Percentiles rank a stretch among this genome's conserved stretches.
Conservation (phyloP, 805 yeast species). For the Myxozyma neotropica region DNA sequence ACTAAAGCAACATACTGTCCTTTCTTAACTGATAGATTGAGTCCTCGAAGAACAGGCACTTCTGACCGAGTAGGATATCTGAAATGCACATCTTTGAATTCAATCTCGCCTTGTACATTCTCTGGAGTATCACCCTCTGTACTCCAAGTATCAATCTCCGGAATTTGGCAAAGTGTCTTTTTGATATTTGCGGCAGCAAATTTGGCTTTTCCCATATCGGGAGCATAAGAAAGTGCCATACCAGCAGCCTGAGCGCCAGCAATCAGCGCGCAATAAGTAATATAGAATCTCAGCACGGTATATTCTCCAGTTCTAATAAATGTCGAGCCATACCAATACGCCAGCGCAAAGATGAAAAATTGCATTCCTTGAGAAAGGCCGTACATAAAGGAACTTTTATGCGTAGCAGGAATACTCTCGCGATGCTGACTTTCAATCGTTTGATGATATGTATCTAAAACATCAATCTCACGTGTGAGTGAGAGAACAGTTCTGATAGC, state of each 20-base stretch:
- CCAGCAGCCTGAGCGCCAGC: slow-evolving; percentile 51
- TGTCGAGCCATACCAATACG: slow-evolving; percentile 49
- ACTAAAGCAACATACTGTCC: slow-evolving; percentile 66
- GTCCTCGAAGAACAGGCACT: slow-evolving; percentile 52
- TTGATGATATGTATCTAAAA: slow-evolving; percentile 39
- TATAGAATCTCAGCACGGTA: slow-evolving; percentile 43
- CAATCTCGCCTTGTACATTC: slow-evolving; percentile 52
- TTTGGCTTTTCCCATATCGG: slow-evolving; percentile 50
- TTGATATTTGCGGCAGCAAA: slow-evolving; percentile 43
- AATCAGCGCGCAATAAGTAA: slow-evolving; percentile 45
- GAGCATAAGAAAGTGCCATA: slow-evolving; percentile 46
- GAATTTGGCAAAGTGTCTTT: slow-evolving; percentile 41
- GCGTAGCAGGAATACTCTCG: slow-evolving; percentile 8
- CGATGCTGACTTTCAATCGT: slow-evolving; percentile 23
- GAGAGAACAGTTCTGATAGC: slow-evolving; percentile 46
- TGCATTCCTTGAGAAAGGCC: slow-evolving; percentile 46
- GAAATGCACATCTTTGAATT: slow-evolving; percentile 48
- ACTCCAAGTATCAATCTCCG: slow-evolving; percentile 44
- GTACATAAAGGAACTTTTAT: slow-evolving; percentile 38
- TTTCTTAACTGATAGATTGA: slow-evolving; percentile 52
- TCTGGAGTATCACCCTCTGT: slow-evolving; percentile 36
- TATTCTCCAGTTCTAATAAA: slow-evolving; percentile 41
- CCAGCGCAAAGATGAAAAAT: slow-evolving; percentile 47
- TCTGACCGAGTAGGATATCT: slow-evolving; percentile 41
- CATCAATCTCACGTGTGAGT: slow-evolving; percentile 47